These are phyloP conservation scores for Yamadazyma nakazawae DNA, from an alignment of 805 yeast species.

Conservation along the genomic window DNA sequence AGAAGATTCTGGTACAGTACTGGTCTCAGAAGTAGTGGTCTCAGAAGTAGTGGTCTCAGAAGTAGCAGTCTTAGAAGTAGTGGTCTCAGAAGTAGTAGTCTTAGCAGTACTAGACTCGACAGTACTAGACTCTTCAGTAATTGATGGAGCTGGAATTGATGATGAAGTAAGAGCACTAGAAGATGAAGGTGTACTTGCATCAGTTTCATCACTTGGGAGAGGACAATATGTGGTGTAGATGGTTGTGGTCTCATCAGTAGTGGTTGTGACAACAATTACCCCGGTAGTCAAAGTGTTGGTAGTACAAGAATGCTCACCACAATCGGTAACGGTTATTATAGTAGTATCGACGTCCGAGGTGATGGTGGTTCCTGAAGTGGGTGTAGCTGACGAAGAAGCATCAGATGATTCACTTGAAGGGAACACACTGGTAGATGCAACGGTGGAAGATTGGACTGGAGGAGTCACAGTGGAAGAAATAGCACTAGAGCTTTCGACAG, in stretches of 20 bases:
- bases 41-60: no score
- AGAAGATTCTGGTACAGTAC: background rate
- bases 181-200: slow-evolving; percentile 16
- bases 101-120: no score
- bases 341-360: slow-evolving; percentile 15
- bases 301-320: slow-evolving; percentile 21
- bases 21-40: no score
- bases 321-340: slow-evolving; percentile 25
- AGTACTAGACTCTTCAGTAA: no score
- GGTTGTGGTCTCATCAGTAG: slow-evolving; percentile 17
- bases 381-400: background rate
- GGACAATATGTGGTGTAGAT: slow-evolving; percentile 26
- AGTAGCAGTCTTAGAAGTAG: no score
- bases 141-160: no score
- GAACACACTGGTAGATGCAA: background rate
- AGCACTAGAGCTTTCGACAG: background rate
- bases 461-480: background rate
- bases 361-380: slow-evolving; percentile 3
- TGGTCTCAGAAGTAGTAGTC: no score
- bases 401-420: background rate
- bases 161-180: no score
- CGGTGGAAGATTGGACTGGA: background rate
- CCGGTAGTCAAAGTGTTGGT: slow-evolving; percentile 21
- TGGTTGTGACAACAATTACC: slow-evolving; percentile 20
- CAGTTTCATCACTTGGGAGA: slow-evolving; percentile 1